Percentiles rank a stretch among this genome's conserved stretches.
Conservation (phyloP, 2,329 filamentous ascomycete genomes). For the Malbranchea cinnamomea region DNA sequence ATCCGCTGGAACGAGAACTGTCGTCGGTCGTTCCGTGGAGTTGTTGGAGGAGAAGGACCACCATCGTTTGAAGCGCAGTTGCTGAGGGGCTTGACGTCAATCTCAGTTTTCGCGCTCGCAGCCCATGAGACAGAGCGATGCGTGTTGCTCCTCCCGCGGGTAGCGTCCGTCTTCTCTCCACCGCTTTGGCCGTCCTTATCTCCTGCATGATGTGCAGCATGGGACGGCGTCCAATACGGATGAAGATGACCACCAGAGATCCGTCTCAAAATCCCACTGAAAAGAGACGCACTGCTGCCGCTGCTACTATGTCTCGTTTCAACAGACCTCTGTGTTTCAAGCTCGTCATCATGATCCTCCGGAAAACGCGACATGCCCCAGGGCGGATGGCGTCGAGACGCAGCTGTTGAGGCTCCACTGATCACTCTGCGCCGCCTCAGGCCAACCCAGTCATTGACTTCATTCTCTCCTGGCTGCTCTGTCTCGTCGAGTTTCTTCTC, state of each 20-base stretch:
- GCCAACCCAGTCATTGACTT: slow-evolving; percentile 82
- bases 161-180: slow-evolving; percentile 8
- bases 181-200: slow-evolving; percentile 2
- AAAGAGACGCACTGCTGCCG: no score
- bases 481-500: slow-evolving; percentile 60
- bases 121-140: slow-evolving; percentile 17
- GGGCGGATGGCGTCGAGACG: slow-evolving; percentile 49
- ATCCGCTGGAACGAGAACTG: slow-evolving; percentile 91
- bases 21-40: slow-evolving; percentile 37
- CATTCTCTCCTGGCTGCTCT: slow-evolving; percentile 62
- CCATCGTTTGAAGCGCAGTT: slow-evolving; percentile 17
- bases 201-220: slow-evolving; percentile 17
- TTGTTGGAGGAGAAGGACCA: slow-evolving; percentile 11
- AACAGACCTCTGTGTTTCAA: slow-evolving; percentile 21
- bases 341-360: slow-evolving; percentile 45
- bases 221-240: slow-evolving; percentile 21
- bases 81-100: slow-evolving; percentile 18
- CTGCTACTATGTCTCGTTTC: slow-evolving; percentile 17
- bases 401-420: slow-evolving; percentile 27
- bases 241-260: slow-evolving; percentile 24
- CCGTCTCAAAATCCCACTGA: slow-evolving; percentile 24
- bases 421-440: slow-evolving; percentile 57
- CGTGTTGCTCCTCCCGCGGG: slow-evolving; percentile 25
- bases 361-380: slow-evolving; percentile 81
- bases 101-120: slow-evolving; percentile 3